Base-by-base conservation (phyloP, 78 protist genomes). In the Dictyostelium firmibasis region DNA sequence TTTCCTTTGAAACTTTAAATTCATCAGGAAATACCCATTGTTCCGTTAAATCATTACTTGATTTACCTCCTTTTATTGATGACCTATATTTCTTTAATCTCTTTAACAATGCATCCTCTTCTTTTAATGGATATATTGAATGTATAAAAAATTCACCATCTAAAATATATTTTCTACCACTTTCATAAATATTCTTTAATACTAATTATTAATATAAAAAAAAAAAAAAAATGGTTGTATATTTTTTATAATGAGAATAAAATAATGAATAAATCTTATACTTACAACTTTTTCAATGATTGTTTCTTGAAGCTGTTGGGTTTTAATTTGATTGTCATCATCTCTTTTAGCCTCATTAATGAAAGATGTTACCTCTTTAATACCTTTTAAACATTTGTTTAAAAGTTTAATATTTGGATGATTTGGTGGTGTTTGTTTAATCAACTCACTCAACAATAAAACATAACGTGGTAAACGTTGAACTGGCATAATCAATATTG, bases 271-370 rank as follows among this genome's bases (percentile, higher is more conserved):
- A n/a, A n/a, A n/a, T n/a, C n/a, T n/a, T n/a, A n/a, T 35, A 86
- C 92, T 36, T 87, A 78, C 86, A 23, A 89, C 94, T 81, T 89
- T 89, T n/a, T 89, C 94, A 43, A 89, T 47, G 20, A 89, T 23
- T 43, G 44, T 16, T 69, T 89, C 94, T 81, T 89, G 94, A 8
- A 89, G 29, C 16, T 43, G 60, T 27, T 41, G 43, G 8, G 50
- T 27, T 81, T 60, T 89, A 35, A 4, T 31, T 31, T 27, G 44
- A 33, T 81, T 89, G 9, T 89, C 94, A 81, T 89, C 94, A 35
- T 89, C 94, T 81, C 87, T 89, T 69, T 89, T 89, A 18, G 94
- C 94, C 31, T 89, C 94, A 89, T 89, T 89, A 8, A 89, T 69
- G 13, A 81, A 89, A 31, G 23, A 18, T 16, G 94, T 81, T n/a